Evolutionary conservation across 306 rosid genomes (phyloP).

Genomic region (Dryas octopetala): DNA sequence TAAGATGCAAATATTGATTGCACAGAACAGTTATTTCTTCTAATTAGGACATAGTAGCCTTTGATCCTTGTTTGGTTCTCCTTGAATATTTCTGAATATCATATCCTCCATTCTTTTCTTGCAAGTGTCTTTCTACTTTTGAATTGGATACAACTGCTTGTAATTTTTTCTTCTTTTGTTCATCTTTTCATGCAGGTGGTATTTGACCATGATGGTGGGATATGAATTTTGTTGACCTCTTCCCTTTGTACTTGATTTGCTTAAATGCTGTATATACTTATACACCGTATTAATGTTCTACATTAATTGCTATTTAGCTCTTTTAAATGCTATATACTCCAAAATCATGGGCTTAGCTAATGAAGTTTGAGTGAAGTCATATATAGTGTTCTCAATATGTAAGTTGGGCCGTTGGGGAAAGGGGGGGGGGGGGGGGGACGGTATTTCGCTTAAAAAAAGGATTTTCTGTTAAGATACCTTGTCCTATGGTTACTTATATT

Average conservation of each 20-base stretch:
- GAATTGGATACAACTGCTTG: conserved; percentile 17
- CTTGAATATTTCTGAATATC: conserved; percentile 4
- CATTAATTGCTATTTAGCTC: no score
- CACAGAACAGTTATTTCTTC: neutral
- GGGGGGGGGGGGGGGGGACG: no score
- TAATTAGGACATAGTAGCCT: neutral
- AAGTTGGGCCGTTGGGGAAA: neutral
- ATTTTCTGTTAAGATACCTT: neutral
- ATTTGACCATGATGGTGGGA: conserved; percentile 98
- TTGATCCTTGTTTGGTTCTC: neutral
- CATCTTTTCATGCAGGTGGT: conserved; percentile 74
- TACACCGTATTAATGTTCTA: no score
- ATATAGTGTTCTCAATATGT: neutral
- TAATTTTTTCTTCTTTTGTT: conserved; percentile 19
- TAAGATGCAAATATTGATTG: neutral
- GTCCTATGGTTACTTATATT: neutral
- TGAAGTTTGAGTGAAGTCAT: neutral
- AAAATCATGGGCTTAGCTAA: no score
- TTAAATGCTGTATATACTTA: neutral
- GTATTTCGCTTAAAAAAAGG: no score
- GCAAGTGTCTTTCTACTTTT: neutral
- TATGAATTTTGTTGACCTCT: conserved; percentile 14
- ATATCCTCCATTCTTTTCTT: neutral
- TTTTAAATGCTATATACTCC: no score
- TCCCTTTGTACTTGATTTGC: conserved; percentile 20